Percentiles rank a stretch among this genome's conserved stretches.
Conservation (phyloP, 2,329 filamentous ascomycete genomes). For the Helotiales sp. region DNA sequence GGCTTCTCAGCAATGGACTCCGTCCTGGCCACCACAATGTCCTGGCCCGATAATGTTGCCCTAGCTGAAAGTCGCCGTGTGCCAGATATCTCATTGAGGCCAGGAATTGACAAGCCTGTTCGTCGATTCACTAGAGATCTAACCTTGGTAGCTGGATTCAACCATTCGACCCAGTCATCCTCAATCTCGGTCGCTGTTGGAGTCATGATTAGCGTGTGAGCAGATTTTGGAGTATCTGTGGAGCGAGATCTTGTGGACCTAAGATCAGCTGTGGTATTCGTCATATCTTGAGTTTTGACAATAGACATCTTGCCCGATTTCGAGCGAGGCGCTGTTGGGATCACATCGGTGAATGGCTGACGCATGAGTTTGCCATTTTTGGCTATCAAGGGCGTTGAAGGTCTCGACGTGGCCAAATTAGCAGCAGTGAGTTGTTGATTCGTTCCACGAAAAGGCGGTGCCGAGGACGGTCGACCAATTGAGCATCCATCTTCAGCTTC, state of each 20-base stretch:
- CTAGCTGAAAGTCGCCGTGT: neutral
- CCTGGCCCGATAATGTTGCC: neutral
- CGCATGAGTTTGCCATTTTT: conserved; percentile 44
- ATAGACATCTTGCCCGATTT: neutral
- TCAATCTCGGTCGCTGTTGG: conserved; percentile 29
- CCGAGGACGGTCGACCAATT: neutral
- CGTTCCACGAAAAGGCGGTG: neutral
- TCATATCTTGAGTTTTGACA: too few relatives aligned
- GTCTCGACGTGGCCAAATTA: neutral
- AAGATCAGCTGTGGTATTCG: too few relatives aligned
- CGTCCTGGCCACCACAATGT: neutral
- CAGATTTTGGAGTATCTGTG: neutral
- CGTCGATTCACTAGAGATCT: conserved; percentile 51
- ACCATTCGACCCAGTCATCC: conserved; percentile 52
- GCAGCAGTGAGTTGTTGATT: neutral
- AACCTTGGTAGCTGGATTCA: conserved; percentile 58
- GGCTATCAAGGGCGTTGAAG: conserved; percentile 36
- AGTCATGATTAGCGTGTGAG: neutral
- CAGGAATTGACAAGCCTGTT: conserved; percentile 49
- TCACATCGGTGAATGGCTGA: conserved; percentile 45
- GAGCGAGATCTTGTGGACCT: too few relatives aligned
- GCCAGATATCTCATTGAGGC: neutral
- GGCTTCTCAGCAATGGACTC: conserved; percentile 25
- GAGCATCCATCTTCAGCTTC: neutral
- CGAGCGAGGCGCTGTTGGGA: neutral